These are phyloP conservation scores for Nicotiana obtusifolia DNA, from an alignment of 257 asterid genomes.

Conservation along the genomic window DNA sequence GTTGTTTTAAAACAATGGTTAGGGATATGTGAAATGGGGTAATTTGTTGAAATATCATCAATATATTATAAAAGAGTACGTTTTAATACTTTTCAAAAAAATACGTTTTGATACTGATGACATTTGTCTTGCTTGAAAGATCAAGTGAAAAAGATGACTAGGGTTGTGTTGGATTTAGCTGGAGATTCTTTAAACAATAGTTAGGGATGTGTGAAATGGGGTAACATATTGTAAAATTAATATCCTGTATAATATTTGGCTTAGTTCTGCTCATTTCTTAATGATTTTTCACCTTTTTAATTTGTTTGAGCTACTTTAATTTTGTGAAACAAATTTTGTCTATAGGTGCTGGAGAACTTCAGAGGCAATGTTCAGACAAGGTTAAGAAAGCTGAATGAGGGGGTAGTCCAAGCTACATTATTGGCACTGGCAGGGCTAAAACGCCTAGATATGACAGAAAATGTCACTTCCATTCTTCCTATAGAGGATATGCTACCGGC, in stretches of 20 bases:
- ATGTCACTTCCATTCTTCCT: constrained; percentile 61
- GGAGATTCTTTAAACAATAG: background rate
- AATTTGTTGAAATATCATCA: background rate
- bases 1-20: background rate
- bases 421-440: constrained; percentile 88
- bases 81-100: background rate
- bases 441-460: constrained; percentile 77
- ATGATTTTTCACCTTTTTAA: background rate
- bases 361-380: constrained; percentile 96
- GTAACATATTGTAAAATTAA: background rate
- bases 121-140: background rate
- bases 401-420: constrained; percentile 86
- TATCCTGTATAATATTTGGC: background rate
- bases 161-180: background rate
- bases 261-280: background rate
- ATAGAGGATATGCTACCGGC: constrained; percentile 98
- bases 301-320: background rate
- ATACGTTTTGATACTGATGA: background rate
- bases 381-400: constrained; percentile 71
- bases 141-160: background rate
- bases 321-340: background rate
- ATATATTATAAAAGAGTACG: background rate
- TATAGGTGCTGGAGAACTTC: constrained; percentile 78
- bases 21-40: background rate
- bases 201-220: background rate